These are phyloP conservation scores for Pichia terricola DNA, from an alignment of 1,139 yeast species.

Conservation along the genomic window DNA sequence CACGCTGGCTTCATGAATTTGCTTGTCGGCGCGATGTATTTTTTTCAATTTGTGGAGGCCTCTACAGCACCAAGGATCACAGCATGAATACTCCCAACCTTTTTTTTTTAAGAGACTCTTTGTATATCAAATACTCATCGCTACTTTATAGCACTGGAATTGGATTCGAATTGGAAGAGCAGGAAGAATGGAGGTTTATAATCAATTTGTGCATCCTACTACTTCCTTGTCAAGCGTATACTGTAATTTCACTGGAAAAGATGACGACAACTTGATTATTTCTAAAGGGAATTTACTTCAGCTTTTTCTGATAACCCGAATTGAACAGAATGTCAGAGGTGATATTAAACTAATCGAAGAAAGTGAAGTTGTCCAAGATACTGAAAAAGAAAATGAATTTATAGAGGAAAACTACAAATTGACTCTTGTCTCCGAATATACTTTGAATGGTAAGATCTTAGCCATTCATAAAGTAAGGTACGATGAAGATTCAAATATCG, in stretches of 20 bases:
- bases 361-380: too few species aligned
- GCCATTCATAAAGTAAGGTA: conserved; percentile 42
- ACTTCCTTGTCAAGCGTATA: conserved; percentile 55
- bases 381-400: not conserved
- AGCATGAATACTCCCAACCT: too few species aligned
- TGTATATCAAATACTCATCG: too few species aligned
- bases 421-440: conserved; percentile 53
- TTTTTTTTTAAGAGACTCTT: too few species aligned
- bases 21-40: too few species aligned
- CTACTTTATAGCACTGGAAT: too few species aligned
- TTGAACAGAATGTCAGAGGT: not conserved
- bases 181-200: conserved; percentile 64
- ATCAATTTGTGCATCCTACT: conserved; percentile 73
- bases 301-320: conserved; percentile 31
- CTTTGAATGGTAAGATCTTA: conserved; percentile 61
- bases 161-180: too few species aligned
- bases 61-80: too few species aligned
- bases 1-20: too few species aligned
- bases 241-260: conserved; percentile 50
- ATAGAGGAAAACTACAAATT: conserved; percentile 28
- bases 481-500: conserved; percentile 25
- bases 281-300: conserved; percentile 70
- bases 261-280: conserved; percentile 47
- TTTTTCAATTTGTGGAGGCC: too few species aligned
- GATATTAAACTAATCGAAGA: not conserved